Evolutionary conservation across 768 basidiomycete genomes (phyloP).

Genomic region (Tricholoma furcatifolium): DNA sequence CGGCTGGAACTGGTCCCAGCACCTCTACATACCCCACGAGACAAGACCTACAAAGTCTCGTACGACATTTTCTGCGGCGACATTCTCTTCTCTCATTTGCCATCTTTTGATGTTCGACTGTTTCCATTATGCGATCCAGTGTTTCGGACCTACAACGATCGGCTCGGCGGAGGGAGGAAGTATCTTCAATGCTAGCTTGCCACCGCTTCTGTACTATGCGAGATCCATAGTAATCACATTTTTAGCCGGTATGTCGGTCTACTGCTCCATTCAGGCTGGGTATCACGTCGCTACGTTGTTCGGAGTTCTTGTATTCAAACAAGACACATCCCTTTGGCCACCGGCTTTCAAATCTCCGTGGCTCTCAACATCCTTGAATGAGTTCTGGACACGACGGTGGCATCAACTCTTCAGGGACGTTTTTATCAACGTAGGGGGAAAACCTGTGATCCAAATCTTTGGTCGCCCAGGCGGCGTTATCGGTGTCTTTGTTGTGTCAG

Average conservation of each 20-base stretch:
- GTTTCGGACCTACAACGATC: conserved; percentile 41
- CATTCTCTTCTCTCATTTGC: conserved; percentile 29
- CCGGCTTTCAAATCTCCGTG: conserved; percentile 61
- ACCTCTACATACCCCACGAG: conserved; percentile 39
- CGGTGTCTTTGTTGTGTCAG: conserved; percentile 61
- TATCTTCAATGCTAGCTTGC: conserved; percentile 40
- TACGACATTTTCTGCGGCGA: conserved; percentile 33
- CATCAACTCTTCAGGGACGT: conserved; percentile 63
- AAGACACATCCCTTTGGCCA: conserved; percentile 58
- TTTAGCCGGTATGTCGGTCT: conserved; percentile 42
- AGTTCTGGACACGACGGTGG: conserved; percentile 68
- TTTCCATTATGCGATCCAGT: conserved; percentile 45
- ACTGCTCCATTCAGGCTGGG: conserved; percentile 40
- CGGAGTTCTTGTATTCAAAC: conserved; percentile 44
- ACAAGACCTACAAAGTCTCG: conserved; percentile 38
- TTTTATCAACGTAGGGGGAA: conserved; percentile 53
- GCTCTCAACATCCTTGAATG: conserved; percentile 52
- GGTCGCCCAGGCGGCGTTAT: conserved; percentile 51
- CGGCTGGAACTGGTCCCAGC: conserved; percentile 60
- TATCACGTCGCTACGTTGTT: conserved; percentile 43
- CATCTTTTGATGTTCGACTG: conserved; percentile 42
- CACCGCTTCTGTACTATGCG: conserved; percentile 34
- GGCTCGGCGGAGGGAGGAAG: conserved; percentile 37
- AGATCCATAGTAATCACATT: conserved; percentile 44
- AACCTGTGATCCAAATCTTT: conserved; percentile 38